Percentiles rank a stretch among this genome's conserved stretches.
phyloP scores from a whole-genome alignment of 805 yeast genomes.

The Candida dajiaensis region DNA sequence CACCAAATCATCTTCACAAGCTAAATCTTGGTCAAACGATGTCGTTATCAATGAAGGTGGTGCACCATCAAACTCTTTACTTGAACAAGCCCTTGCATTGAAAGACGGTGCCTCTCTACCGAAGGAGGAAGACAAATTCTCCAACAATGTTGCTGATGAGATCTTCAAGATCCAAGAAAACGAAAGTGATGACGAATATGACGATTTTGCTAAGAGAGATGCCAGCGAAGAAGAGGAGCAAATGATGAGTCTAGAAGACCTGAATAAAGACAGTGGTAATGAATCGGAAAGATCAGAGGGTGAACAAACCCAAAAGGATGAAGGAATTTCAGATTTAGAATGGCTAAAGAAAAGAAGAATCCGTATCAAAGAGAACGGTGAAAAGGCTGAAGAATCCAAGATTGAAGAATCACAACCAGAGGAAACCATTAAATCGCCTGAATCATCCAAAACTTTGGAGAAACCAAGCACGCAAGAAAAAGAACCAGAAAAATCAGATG shows the following conservation, averaged over 20 bases:
- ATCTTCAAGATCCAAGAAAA: conserved; percentile 26
- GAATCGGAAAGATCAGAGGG: conserved; percentile 20
- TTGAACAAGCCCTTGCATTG: conserved; percentile 35
- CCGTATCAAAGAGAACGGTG: conserved; percentile 53
- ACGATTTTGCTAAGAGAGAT: conserved; percentile 24
- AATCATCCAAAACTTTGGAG: conserved; percentile 2
- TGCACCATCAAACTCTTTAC: conserved; percentile 30
- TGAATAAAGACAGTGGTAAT: conserved; percentile 21
- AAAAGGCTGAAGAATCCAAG: conserved; percentile 8
- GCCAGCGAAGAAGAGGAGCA: conserved; percentile 39
- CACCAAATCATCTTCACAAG: conserved; percentile 69
- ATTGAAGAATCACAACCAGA: conserved; percentile 2
- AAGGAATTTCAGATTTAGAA: conserved; percentile 66
- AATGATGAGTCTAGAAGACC: conserved; percentile 38
- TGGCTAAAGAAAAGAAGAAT: conserved; percentile 78
- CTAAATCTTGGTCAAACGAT: conserved; percentile 64
- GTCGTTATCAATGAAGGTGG: conserved; percentile 31
- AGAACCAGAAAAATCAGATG: conserved; percentile 31
- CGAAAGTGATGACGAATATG: conserved; percentile 42
- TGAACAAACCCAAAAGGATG: conserved; percentile 37
- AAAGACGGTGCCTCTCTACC: conserved; percentile 22
- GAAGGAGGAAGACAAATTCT: conserved; percentile 10
- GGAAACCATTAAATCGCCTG: conserved; percentile 1
- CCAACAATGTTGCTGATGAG: conserved; percentile 21
- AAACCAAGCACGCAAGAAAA: conserved; percentile 9